These are phyloP conservation scores for Kodamaea neixiangensis DNA, from an alignment of 805 yeast genomes.

Conservation along the genomic window DNA sequence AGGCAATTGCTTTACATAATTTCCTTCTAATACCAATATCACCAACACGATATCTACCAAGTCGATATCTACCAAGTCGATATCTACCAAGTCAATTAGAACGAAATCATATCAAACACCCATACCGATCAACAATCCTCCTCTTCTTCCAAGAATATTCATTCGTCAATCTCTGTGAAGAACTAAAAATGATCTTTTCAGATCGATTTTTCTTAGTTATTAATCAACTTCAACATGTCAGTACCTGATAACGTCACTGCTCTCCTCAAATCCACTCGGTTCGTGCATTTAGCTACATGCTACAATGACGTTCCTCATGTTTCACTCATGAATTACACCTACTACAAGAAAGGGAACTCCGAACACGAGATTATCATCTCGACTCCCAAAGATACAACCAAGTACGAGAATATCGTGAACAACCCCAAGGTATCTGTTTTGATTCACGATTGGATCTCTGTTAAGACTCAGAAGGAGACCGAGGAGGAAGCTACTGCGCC, in stretches of 20 bases:
- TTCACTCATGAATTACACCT: slow-evolving; percentile 87
- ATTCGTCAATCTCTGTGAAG: background rate
- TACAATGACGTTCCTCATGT: slow-evolving; percentile 78
- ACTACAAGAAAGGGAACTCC: slow-evolving; percentile 42
- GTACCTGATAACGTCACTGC: slow-evolving; percentile 40
- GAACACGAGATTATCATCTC: slow-evolving; percentile 61
- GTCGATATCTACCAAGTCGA: too few species aligned
- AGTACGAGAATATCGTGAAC: slow-evolving; percentile 63
- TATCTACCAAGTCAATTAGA: too few species aligned
- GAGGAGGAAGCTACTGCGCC: slow-evolving; percentile 16
- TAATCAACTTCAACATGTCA: slow-evolving; percentile 9
- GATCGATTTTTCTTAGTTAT: background rate
- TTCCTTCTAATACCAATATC: too few species aligned
- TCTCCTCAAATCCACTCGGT: slow-evolving; percentile 61
- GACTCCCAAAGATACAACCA: slow-evolving; percentile 69
- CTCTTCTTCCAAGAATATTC: background rate
- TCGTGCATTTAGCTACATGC: slow-evolving; percentile 84
- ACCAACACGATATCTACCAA: too few species aligned
- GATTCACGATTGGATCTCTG: slow-evolving; percentile 88
- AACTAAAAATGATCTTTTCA: background rate
- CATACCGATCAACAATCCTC: too few species aligned
- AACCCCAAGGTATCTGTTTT: slow-evolving; percentile 82
- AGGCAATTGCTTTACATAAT: too few species aligned
- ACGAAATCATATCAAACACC: too few species aligned
- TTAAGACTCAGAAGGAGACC: slow-evolving; percentile 33